phyloP scores from a whole-genome alignment of 2,329 filamentous ascomycete genomes.

The Aspergillus floridensis region DNA sequence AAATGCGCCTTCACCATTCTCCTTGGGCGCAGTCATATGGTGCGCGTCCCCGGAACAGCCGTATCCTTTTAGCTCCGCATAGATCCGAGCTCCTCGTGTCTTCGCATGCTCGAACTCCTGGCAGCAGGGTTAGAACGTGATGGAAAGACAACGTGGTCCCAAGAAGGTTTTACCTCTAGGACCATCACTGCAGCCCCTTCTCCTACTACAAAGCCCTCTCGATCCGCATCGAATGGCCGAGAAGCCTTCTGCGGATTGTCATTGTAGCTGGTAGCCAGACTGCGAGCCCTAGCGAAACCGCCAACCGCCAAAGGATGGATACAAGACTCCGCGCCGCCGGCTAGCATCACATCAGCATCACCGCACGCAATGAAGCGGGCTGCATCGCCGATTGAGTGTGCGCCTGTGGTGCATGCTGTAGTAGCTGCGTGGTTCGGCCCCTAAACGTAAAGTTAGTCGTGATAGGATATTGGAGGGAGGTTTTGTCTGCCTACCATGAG shows the following conservation, averaged over 20 bases:
- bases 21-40: conserved; percentile 87
- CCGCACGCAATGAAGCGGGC: conserved; percentile 87
- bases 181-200: conserved; percentile 88
- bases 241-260: conserved; percentile 68
- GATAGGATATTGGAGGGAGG: conserved; percentile 13
- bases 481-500: conserved; percentile 54
- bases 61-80: conserved; percentile 86
- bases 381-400: conserved; percentile 91
- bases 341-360: conserved; percentile 92
- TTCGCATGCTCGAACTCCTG: conserved; percentile 82
- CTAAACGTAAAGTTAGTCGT: conserved; percentile 31
- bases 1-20: conserved; percentile 76
- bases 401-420: conserved; percentile 93
- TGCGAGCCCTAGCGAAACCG: conserved; percentile 84
- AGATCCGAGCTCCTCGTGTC: conserved; percentile 72
- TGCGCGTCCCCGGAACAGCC: conserved; percentile 87
- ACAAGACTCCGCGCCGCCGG: conserved; percentile 92
- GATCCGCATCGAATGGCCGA: conserved; percentile 77
- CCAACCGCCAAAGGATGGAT: conserved; percentile 92
- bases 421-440: conserved; percentile 91
- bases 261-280: conserved; percentile 79
- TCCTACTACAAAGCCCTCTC: conserved; percentile 85
- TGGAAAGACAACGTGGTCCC: neutral
- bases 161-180: conserved; percentile 59
- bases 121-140: neutral